Evolutionary conservation across 768 basidiomycete genomes (phyloP), one percentile per base, ranked within the genome.

Genomic region (Leccinum aurantiacum): DNA sequence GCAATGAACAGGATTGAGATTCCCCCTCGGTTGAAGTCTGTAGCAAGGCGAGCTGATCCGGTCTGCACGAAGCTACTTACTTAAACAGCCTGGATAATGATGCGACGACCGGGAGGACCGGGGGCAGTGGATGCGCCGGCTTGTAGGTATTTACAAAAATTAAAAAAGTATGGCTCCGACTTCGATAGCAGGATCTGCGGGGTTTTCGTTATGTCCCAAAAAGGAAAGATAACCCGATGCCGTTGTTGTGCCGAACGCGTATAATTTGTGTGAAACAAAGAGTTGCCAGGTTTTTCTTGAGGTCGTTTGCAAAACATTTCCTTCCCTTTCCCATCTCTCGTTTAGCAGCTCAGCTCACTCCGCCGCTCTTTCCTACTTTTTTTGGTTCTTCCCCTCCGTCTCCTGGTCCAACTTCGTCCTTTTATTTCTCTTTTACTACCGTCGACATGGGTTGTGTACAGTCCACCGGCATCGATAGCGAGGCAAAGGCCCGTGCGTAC

Each of bases 401-500:
- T 57, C 62, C 52, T 44, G 53, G 57, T 58, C 50, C 48, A 6
- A 54, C 56, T 47, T 54, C 25, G 24, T 46, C n/a, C 54, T 61
- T 51, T 41, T 57, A 14, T 65, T 53, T 57, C 24, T 38, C 53
- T 7, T 25, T 25, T 11, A 3, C 24, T 14, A 27, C 27, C 54
- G 55, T 68, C 65, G 64, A 60, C 67, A 90, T 91, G 89, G 89
- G 89, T 76, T 91, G 89, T 65, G 85, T 85, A 9, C 86, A 88
- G 74, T 88, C 86, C 53, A 77, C 87, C 11, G 81, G 80, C 60
- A 76, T 88, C 65, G 89, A 92, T 72, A 87, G 86, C 67, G 89
- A 89, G 78, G 90, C 90, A 57, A 91, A 89, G 76, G 89, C 89
- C 70, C 87, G 89, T 91, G 62, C 77, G 88, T 88, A 54, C 56